A percentile compares a stretch with the other conserved stretches of the same genome.
Evolutionary conservation across 2,329 filamentous ascomycete species (phyloP).

Genomic region (Nothophaeocryptopus gaeumannii): DNA sequence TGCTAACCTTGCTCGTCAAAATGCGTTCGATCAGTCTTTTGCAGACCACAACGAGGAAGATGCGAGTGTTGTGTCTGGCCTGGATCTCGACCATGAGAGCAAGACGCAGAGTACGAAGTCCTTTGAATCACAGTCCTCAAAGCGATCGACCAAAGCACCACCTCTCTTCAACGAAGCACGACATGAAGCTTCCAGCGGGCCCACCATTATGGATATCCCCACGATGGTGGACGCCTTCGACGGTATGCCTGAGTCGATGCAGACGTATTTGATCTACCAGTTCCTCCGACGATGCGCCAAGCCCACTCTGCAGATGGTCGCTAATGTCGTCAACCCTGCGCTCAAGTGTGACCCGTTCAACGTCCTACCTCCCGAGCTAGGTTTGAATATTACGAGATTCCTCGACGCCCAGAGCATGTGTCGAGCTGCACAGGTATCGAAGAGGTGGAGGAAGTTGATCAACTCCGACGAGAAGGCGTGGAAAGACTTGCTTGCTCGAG

Average conservation of each 20-base stretch:
- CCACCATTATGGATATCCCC: slow-evolving; percentile 70
- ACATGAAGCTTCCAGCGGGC: slow-evolving; percentile 17
- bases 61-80: slow-evolving; percentile 32
- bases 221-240: slow-evolving; percentile 87
- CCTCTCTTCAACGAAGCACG: slow-evolving; percentile 17
- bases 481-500: slow-evolving; percentile 85
- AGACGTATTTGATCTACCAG: slow-evolving; percentile 96
- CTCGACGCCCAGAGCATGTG: slow-evolving; percentile 84
- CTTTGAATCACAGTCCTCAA: slow-evolving; percentile 24
- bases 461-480: slow-evolving; percentile 93
- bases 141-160: slow-evolving; percentile 7
- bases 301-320: slow-evolving; percentile 83
- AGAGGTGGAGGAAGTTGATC: slow-evolving; percentile 84
- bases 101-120: slow-evolving; percentile 26
- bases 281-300: slow-evolving; percentile 83
- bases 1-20: slow-evolving; percentile 52
- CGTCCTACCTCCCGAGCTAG: slow-evolving; percentile 79
- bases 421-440: slow-evolving; percentile 87
- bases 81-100: slow-evolving; percentile 34
- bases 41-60: slow-evolving; percentile 33
- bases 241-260: slow-evolving; percentile 83
- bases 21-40: slow-evolving; percentile 35
- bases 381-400: slow-evolving; percentile 81
- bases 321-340: slow-evolving; percentile 86
- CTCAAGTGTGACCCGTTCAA: slow-evolving; percentile 90